These are phyloP conservation scores for Acanthamoeba royreba DNA, from an alignment of 208 protist species.

Conservation along the genomic window DNA sequence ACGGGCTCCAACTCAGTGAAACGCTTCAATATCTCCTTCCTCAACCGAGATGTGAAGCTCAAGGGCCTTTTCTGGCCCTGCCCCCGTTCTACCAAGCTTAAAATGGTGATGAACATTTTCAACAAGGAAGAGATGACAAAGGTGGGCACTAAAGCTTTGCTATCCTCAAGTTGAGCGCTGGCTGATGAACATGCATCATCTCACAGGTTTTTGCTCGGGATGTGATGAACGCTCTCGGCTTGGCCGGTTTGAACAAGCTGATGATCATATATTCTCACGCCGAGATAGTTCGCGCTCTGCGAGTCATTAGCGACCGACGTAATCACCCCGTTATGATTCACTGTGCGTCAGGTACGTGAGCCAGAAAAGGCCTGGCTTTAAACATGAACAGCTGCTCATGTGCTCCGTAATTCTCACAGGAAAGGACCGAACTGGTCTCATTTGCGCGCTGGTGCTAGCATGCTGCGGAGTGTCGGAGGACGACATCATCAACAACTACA, in stretches of 20 bases:
- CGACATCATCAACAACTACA: conserved; percentile 17
- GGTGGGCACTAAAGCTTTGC: too few species aligned
- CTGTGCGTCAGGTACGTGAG: neutral
- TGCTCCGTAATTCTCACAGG: neutral
- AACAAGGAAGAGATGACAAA: conserved; percentile 32
- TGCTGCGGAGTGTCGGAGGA: neutral
- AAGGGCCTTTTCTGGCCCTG: conserved; percentile 38
- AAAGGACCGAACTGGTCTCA: conserved; percentile 3
- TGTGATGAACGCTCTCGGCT: neutral
- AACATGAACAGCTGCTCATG: neutral
- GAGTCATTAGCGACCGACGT: neutral
- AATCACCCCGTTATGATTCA: conserved; percentile 5
- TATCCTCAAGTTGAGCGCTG: too few species aligned
- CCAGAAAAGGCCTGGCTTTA: neutral
- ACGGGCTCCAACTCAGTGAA: neutral
- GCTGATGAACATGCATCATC: too few species aligned
- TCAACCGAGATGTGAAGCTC: conserved; percentile 8
- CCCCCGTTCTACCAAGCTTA: neutral
- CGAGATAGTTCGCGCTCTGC: neutral
- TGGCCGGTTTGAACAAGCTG: neutral
- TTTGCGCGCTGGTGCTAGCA: neutral
- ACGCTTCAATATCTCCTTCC: neutral
- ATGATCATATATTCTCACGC: neutral
- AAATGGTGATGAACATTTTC: neutral
- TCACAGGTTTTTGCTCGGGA: neutral